Percentiles rank a stretch among this genome's conserved stretches.
phyloP scores from a whole-genome alignment of 495 filamentous ascomycete genomes.

The Aspergillus affinis region DNA sequence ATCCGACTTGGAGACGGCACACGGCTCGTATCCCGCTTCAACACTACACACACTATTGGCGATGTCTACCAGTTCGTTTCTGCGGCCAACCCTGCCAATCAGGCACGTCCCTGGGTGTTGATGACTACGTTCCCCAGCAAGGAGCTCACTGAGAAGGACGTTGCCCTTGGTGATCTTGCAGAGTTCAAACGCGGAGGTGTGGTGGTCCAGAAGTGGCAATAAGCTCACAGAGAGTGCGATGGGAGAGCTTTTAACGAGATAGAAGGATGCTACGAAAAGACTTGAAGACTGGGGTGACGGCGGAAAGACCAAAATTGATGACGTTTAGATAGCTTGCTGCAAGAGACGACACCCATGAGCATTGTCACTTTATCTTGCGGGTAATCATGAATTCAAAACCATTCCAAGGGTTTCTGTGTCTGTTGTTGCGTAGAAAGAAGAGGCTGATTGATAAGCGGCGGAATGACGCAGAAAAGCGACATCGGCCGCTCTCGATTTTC shows the following conservation, averaged over 20 bases:
- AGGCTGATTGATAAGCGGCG: constrained; percentile 46
- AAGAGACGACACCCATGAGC: neutral
- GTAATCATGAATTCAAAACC: constrained; percentile 4
- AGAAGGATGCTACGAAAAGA: neutral
- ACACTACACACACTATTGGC: constrained; percentile 84
- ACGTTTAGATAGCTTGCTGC: neutral
- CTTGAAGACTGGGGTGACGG: neutral
- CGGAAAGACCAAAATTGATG: neutral
- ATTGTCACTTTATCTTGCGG: too few species aligned
- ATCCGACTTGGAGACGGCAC: constrained; percentile 91
- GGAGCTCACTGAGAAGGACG: constrained; percentile 73
- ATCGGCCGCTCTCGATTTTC: constrained; percentile 14
- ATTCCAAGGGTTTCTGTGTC: neutral
- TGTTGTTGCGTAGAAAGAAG: constrained; percentile 18
- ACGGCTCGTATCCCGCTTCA: constrained; percentile 82
- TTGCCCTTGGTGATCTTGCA: constrained; percentile 69
- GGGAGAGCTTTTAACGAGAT: neutral
- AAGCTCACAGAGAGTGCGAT: neutral
- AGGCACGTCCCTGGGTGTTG: constrained; percentile 67
- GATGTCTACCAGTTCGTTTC: constrained; percentile 87
- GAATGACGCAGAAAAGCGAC: constrained; percentile 28
- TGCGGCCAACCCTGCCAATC: constrained; percentile 59
- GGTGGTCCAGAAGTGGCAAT: constrained; percentile 86
- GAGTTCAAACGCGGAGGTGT: constrained; percentile 85
- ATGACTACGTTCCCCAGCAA: constrained; percentile 97